Evolutionary conservation across 1,284 basidiomycete genomes (phyloP), one percentile per base, ranked within the genome.

Genomic region (Cutaneotrichosporon cyanovorans): DNA sequence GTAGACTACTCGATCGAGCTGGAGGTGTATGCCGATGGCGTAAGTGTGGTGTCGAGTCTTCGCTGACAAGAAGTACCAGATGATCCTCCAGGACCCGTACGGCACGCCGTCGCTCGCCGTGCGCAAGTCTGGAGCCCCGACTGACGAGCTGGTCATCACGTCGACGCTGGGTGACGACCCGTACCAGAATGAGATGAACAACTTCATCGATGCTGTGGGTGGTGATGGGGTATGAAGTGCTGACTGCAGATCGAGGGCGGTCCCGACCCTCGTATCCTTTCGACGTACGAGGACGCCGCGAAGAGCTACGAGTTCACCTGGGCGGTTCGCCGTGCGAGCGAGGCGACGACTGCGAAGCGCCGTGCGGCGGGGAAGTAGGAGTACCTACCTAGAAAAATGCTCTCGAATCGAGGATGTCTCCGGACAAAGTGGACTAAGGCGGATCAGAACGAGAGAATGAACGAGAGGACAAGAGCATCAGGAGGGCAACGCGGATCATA

Each of bases 281-380:
- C 65, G 1, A 51, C 51, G 7, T 75, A 68, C 57, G 65, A 65
- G 81, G 89, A 93, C 73, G 87, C 88, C 15, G 83, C 83, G 58
- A 83, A 80, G 73, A 84, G 87, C 2, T 93, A 93, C 59, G 83
- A 90, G 63, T 51, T 69, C 35, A 69, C 66, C 8, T 67, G 65
- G 62, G 60, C 56, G 2, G 60, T 69, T 34, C 50, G 65, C 30
- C 52, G 54, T 6, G 53, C 58, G 2, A 55, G 56, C 25, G 66
- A 68, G 49, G 53, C 55, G 28, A 57, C 48, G 47, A 61, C 58
- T 10, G 35, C 40, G 21, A 23, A 30, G 18, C 47, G 51, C 7
- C 47, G 51, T 15, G 14, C 25, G n/a, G n/a, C n/a, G 25, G 25
- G 25, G 7, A 28, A 28, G 25, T 28, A 28, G 12, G n/a, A n/a